Evolutionary conservation across 2,329 filamentous ascomycete species (phyloP).

Genomic region (Talaromyces sp.): DNA sequence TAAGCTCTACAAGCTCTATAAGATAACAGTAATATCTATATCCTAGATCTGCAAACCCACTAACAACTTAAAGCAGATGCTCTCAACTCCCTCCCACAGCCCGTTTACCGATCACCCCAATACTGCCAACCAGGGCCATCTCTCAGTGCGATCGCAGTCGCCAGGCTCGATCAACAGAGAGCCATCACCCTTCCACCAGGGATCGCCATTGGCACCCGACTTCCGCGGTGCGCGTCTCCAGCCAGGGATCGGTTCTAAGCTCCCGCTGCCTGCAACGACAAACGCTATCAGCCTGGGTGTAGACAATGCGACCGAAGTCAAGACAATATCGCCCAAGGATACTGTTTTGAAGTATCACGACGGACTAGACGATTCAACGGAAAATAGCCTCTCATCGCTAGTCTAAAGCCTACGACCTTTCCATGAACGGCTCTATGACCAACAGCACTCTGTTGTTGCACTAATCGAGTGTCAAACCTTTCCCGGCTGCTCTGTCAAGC

Average conservation of each 20-base stretch:
- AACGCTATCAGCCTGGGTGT: background rate
- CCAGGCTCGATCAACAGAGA: too few species aligned
- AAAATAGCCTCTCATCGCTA: background rate
- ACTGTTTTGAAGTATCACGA: background rate
- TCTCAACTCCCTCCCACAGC: too few species aligned
- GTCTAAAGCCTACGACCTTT: background rate
- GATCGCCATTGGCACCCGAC: too few species aligned
- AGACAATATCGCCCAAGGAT: background rate
- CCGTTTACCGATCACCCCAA: too few species aligned
- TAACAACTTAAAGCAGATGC: too few species aligned
- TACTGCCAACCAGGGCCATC: too few species aligned
- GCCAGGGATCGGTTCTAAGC: background rate
- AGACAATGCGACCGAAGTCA: background rate
- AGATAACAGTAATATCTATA: too few species aligned
- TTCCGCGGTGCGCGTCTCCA: too few species aligned
- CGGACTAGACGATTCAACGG: background rate
- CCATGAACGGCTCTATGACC: background rate
- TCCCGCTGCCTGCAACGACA: background rate
- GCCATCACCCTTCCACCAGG: too few species aligned
- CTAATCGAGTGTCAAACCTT: background rate
- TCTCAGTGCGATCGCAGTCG: too few species aligned
- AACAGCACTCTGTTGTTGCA: background rate
- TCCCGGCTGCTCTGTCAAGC: background rate
- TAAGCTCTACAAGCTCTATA: too few species aligned
- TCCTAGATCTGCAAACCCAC: too few species aligned